A percentile compares a stretch with the other conserved stretches of the same genome.
Conservation (phyloP, 2,329 filamentous ascomycete genomes). For the Diplodia mutila region DNA sequence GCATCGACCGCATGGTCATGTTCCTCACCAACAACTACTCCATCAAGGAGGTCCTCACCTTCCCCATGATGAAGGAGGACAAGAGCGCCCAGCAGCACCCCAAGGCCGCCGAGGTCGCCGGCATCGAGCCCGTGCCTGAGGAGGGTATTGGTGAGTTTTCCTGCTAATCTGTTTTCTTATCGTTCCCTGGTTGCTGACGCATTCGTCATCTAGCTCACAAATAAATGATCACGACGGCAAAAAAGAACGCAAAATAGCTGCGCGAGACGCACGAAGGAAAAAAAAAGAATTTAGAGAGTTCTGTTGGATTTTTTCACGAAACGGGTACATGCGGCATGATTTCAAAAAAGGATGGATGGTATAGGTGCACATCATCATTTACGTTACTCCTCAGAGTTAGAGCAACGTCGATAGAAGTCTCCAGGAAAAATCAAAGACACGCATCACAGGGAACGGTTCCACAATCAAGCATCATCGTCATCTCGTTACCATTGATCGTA, state of each 20-base stretch:
- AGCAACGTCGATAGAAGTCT: slow-evolving; percentile 11
- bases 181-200: not conserved
- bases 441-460: not conserved
- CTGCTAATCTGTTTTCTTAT: too few species aligned
- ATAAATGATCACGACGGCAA: slow-evolving; percentile 14
- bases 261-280: not conserved
- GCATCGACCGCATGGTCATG: slow-evolving; percentile 92
- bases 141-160: slow-evolving; percentile 58
- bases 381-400: not conserved
- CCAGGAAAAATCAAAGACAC: not conserved
- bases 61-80: slow-evolving; percentile 98
- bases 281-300: not conserved
- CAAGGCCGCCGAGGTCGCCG: slow-evolving; percentile 65
- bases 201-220: slow-evolving; percentile 9
- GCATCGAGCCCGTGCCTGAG: slow-evolving; percentile 61
- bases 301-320: not conserved
- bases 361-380: not conserved
- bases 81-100: slow-evolving; percentile 48
- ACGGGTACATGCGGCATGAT: slow-evolving; percentile 16
- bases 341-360: not conserved
- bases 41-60: slow-evolving; percentile 94
- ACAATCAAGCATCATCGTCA: not conserved
- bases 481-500: too few species aligned
- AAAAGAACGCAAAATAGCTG: not conserved
- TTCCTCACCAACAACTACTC: slow-evolving; percentile 94